phyloP scores from a whole-genome alignment of 2,329 filamentous ascomycete genomes.

The Calonectria hawksworthii region DNA sequence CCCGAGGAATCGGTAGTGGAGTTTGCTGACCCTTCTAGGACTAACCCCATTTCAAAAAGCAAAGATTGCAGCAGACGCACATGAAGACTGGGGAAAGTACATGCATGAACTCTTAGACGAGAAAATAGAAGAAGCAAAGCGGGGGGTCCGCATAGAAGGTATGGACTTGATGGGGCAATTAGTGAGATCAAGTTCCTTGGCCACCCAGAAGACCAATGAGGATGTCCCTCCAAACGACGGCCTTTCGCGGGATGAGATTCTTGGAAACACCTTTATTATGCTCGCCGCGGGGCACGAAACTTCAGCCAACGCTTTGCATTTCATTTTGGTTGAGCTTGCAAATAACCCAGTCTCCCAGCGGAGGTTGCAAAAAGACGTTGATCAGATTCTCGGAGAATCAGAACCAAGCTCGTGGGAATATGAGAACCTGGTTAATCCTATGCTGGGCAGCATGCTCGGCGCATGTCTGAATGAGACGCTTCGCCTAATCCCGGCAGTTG shows the following conservation, averaged over 20 bases:
- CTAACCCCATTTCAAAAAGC: slow-evolving; percentile 65
- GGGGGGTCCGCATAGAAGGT: slow-evolving; percentile 55
- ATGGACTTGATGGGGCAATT: slow-evolving; percentile 69
- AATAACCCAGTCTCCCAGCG: slow-evolving; percentile 74
- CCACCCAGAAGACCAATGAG: slow-evolving; percentile 2
- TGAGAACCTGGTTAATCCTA: slow-evolving; percentile 73
- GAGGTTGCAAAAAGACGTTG: slow-evolving; percentile 77
- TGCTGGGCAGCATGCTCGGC: slow-evolving; percentile 79
- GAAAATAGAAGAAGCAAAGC: slow-evolving; percentile 63
- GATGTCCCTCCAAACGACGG: slow-evolving; percentile 47
- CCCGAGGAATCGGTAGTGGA: neutral
- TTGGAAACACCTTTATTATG: slow-evolving; percentile 80
- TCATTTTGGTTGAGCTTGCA: slow-evolving; percentile 77
- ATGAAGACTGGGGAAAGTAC: slow-evolving; percentile 76
- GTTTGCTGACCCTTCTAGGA: slow-evolving; percentile 46
- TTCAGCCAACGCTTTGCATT: slow-evolving; percentile 82
- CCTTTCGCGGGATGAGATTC: slow-evolving; percentile 74
- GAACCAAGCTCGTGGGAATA: slow-evolving; percentile 78
- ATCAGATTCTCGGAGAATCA: slow-evolving; percentile 71
- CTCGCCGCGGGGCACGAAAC: slow-evolving; percentile 85
- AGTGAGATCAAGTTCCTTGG: slow-evolving; percentile 56
- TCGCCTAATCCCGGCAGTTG: slow-evolving; percentile 78
- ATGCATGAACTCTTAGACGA: slow-evolving; percentile 77
- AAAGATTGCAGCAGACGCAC: slow-evolving; percentile 66
- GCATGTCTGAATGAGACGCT: slow-evolving; percentile 85